Evolutionary conservation across 306 rosid genomes (phyloP), one percentile per base, ranked within the genome.

Genomic region (Trichosanthes truncata): DNA sequence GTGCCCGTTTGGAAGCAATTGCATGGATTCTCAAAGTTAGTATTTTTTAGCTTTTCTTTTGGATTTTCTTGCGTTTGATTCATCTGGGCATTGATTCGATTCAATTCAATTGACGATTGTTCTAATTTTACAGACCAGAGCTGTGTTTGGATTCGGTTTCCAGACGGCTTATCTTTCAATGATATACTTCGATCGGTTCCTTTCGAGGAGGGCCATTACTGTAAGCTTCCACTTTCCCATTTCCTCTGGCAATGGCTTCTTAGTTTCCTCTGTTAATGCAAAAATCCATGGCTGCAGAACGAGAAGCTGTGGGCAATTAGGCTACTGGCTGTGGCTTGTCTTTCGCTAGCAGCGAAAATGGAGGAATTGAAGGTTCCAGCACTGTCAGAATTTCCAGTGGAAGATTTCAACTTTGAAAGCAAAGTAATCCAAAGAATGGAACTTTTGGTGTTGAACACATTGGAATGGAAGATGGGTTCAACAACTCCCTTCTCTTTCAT

Each of bases 331-430:
- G 83, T 88, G 80, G 96, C 93, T 48, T 91, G 97, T 72, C 85
- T 95, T 40, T 88, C 92, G 14, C 20, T 92, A 65, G 98, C 97
- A 21, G 93, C 93, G 49, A 95, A 95, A 79, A 92, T 92, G 97
- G 91, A 89, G 73, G 98, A 92, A 68, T 74, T 80, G 41, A 84
- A 56, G 75, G 86, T 82, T 72, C 98, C 97, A 0, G 75, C 40
- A 38, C 79, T 91, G 14, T 85, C 95, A 35, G 86, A 83, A 33
- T 92, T 84, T 72, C 84, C 81, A 67, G 62, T 69, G 46, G 85
- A 89, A 61, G 91, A 91, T 79, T 87, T 84, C 81, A 59, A 68
- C 57, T 89, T 90, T 66, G 87, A 86, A 57, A 86, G 85, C 63
- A 82, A 61, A 83, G 79, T 82, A 76, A 83, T 92, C 74, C 89